phyloP scores from a whole-genome alignment of 1,284 basidiomycete genomes.

The Exobasidium rhododendri region DNA sequence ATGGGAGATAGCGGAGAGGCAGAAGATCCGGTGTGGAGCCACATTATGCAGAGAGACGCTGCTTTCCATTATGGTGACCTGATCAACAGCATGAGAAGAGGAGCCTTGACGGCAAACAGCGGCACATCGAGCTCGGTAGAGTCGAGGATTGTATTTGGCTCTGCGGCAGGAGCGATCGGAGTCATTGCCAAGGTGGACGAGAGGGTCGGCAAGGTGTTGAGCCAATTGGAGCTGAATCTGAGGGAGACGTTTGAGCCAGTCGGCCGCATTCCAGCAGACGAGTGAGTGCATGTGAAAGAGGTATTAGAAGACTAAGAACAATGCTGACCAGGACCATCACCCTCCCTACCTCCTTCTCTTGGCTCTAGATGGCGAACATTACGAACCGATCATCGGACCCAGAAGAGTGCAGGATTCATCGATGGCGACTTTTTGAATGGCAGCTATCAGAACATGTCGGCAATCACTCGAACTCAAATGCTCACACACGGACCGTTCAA shows the following conservation, averaged over 20 bases:
- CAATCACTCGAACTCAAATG: background rate
- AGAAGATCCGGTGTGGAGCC: conserved; percentile 19
- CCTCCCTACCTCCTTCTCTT: conserved; percentile 1
- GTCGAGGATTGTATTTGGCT: conserved; percentile 34
- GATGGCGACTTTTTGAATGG: conserved; percentile 38
- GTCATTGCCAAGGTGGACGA: conserved; percentile 27
- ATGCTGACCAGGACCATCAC: too few species aligned
- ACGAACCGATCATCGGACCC: conserved; percentile 49
- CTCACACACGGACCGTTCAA: background rate
- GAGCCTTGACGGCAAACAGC: background rate
- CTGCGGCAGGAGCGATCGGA: conserved; percentile 44
- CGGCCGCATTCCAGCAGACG: conserved; percentile 29
- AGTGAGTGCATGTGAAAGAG: conserved; percentile 15
- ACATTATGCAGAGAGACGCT: conserved; percentile 42
- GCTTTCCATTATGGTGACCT: conserved; percentile 51
- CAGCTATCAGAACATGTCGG: background rate
- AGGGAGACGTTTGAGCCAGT: conserved; percentile 22
- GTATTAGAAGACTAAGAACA: background rate
- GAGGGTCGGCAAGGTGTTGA: conserved; percentile 19
- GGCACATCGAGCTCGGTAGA: background rate
- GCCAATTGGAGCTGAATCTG: conserved; percentile 39
- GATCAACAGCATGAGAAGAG: conserved; percentile 39
- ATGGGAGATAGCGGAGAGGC: conserved; percentile 22
- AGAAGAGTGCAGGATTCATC: conserved; percentile 31
- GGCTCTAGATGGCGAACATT: conserved; percentile 36